Evolutionary conservation across 352 stramenopile genomes (phyloP).

Genomic region (Phytophthora pini): DNA sequence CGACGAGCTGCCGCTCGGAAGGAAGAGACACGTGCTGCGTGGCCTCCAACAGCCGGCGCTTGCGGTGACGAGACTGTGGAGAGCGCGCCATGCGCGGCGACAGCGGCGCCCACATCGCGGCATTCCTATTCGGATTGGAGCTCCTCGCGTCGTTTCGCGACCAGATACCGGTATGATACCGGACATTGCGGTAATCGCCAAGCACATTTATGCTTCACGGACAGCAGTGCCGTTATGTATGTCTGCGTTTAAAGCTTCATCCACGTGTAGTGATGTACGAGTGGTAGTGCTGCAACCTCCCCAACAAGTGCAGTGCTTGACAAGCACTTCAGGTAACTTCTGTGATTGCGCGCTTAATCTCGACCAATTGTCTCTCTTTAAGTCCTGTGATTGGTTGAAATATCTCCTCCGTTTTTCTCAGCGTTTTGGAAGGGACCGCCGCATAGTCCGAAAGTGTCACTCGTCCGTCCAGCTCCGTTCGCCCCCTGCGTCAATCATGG

Average conservation of each 20-base stretch:
- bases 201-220: no score
- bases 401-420: slow-evolving; percentile 16
- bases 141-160: slow-evolving; percentile 16
- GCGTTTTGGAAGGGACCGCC: background rate
- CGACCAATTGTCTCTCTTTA: no score
- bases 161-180: slow-evolving; percentile 11
- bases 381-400: background rate
- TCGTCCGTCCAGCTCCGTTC: background rate
- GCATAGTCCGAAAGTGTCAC: slow-evolving; percentile 25
- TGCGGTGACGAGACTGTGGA: slow-evolving; percentile 61
- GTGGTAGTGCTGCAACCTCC: no score
- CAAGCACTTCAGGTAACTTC: no score
- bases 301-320: no score
- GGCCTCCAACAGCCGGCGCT: slow-evolving; percentile 58
- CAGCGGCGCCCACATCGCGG: background rate
- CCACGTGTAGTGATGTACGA: no score
- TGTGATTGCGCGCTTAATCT: no score
- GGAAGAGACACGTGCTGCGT: slow-evolving; percentile 55
- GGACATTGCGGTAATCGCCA: background rate
- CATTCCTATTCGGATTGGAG: background rate
- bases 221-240: no score
- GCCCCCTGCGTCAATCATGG: slow-evolving; percentile 32
- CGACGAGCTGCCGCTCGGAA: slow-evolving; percentile 42
- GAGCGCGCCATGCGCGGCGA: slow-evolving; percentile 55
- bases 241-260: no score